Evolutionary conservation across 2,329 filamentous ascomycete species (phyloP).

Genomic region (Stemphylium vesicarium): DNA sequence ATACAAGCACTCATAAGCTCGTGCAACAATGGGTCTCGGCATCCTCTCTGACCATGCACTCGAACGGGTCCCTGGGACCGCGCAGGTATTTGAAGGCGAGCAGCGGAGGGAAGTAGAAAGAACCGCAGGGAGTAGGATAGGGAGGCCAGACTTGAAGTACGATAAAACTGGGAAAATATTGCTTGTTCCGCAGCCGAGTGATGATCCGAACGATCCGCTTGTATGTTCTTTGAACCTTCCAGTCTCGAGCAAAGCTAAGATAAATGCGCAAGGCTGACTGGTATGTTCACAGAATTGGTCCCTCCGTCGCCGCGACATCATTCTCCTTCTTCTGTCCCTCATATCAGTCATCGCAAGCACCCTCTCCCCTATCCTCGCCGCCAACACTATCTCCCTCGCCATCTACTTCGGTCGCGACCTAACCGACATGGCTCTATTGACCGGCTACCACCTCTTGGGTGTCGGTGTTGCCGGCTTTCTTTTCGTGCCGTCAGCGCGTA

Average conservation of each 20-base stretch:
- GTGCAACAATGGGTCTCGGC: too few species aligned
- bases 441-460: constrained; percentile 85
- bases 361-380: constrained; percentile 84
- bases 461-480: constrained; percentile 82
- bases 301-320: constrained; percentile 81
- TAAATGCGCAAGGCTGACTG: too few species aligned
- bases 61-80: too few species aligned
- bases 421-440: constrained; percentile 79
- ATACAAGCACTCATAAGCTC: too few species aligned
- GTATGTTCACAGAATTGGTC: constrained; percentile 66
- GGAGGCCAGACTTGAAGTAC: constrained; percentile 66
- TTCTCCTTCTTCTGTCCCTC: constrained; percentile 78
- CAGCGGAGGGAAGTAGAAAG: too few species aligned
- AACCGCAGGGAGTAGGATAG: constrained; percentile 29
- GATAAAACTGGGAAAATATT: constrained; percentile 76
- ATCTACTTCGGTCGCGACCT: constrained; percentile 70
- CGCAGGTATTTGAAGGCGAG: too few species aligned
- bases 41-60: too few species aligned
- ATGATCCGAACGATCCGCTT: constrained; percentile 89
- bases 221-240: constrained; percentile 47
- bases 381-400: constrained; percentile 81
- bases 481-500: constrained; percentile 83
- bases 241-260: too few species aligned
- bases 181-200: constrained; percentile 86
- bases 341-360: constrained; percentile 83